Percentiles rank a stretch among this genome's conserved stretches.
phyloP scores from a whole-genome alignment of 2,329 filamentous ascomycete genomes.

The Kalmusia sp. region DNA sequence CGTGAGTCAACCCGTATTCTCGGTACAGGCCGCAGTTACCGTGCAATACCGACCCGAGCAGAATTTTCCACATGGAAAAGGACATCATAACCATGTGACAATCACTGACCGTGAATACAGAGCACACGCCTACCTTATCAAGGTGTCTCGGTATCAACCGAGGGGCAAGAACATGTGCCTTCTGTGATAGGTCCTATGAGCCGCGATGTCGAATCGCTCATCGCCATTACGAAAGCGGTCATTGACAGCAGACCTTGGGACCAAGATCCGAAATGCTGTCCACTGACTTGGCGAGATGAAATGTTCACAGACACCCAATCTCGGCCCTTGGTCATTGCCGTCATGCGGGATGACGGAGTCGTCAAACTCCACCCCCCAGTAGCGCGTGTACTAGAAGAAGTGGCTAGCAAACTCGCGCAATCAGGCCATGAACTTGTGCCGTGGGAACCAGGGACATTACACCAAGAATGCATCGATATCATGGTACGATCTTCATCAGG shows the following conservation, averaged over 20 bases:
- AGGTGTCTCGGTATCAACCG: constrained; percentile 66
- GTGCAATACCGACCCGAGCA: constrained; percentile 18
- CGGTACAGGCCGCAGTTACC: background rate
- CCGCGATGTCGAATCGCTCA: constrained; percentile 59
- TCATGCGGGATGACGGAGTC: constrained; percentile 61
- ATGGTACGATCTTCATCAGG: constrained; percentile 52
- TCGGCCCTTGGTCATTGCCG: constrained; percentile 57
- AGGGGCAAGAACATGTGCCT: constrained; percentile 70
- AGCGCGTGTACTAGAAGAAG: constrained; percentile 52
- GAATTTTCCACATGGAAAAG: constrained; percentile 47
- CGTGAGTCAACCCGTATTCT: constrained; percentile 10
- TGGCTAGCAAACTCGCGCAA: constrained; percentile 47
- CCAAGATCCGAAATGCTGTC: constrained; percentile 60
- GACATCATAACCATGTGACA: background rate
- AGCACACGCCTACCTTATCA: constrained; percentile 64
- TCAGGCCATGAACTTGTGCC: constrained; percentile 63
- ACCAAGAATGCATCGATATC: constrained; percentile 62
- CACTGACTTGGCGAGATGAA: constrained; percentile 61
- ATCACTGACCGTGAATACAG: constrained; percentile 40
- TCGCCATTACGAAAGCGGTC: constrained; percentile 57
- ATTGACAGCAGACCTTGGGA: constrained; percentile 60
- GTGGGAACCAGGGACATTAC: constrained; percentile 59
- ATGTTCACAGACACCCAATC: constrained; percentile 51
- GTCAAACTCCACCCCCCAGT: constrained; percentile 64
- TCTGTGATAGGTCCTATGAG: constrained; percentile 68